Conservation (phyloP, 305 asterid species). For the Fraxinus sp. region DNA sequence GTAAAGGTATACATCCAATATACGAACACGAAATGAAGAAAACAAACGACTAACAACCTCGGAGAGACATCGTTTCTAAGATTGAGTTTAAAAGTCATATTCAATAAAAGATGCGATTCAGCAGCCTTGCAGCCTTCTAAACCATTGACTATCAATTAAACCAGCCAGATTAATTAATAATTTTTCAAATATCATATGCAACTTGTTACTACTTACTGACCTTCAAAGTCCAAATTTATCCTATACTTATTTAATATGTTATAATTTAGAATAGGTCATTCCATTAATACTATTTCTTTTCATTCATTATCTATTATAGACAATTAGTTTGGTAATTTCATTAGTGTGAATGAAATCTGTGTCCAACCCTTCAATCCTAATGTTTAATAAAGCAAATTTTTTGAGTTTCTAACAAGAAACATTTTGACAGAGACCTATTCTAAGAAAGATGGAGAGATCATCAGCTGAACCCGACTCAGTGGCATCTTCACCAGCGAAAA, state of each 20-base stretch:
- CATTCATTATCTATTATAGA: neutral
- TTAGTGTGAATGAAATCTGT: neutral
- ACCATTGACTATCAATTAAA: neutral
- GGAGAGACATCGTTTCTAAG: neutral
- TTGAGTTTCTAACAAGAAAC: slow-evolving; percentile 1
- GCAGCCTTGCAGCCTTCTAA: neutral
- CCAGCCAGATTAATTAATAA: neutral
- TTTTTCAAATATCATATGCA: neutral
- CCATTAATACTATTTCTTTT: neutral
- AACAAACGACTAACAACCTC: neutral
- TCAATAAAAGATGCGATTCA: neutral
- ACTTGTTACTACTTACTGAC: neutral
- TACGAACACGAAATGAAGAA: neutral
- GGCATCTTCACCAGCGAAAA: slow-evolving; percentile 49
- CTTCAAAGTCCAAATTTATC: neutral
- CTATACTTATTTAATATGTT: neutral
- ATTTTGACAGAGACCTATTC: slow-evolving; percentile 25
- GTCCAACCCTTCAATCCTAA: neutral
- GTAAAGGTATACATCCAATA: neutral
- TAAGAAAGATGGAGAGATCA: slow-evolving; percentile 33
- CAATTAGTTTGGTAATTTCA: neutral
- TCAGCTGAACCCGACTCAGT: slow-evolving; percentile 40
- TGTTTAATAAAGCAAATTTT: neutral
- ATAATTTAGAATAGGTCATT: neutral
- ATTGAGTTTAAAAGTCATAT: neutral